A percentile compares a stretch with the other conserved stretches of the same genome.
These are phyloP conservation scores for Colletotrichum cuscutae DNA, from an alignment of 2,329 filamentous ascomycete genomes.

Conservation along the genomic window DNA sequence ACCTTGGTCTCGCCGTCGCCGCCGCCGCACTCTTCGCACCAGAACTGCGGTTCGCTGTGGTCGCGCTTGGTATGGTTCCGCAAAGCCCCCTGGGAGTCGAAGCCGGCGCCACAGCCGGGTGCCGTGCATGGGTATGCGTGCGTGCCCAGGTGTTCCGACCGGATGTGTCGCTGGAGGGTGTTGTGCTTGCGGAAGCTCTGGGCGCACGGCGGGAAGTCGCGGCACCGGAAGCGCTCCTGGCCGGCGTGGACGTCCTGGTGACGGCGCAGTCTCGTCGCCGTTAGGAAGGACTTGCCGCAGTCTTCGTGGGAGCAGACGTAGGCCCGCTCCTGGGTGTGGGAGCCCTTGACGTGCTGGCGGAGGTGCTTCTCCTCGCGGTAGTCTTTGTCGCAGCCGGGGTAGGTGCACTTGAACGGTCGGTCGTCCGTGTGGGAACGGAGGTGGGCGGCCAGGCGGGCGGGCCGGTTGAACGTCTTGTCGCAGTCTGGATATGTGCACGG, in stretches of 20 bases:
- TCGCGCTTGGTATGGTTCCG: constrained; percentile 76
- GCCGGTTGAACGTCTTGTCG: constrained; percentile 86
- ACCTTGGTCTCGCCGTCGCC: constrained; percentile 54
- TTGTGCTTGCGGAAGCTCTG: constrained; percentile 89
- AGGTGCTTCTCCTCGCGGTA: constrained; percentile 91
- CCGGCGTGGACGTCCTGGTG: constrained; percentile 84
- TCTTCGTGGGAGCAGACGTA: constrained; percentile 76
- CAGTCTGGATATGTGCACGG: constrained; percentile 80
- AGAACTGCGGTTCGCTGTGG: constrained; percentile 78
- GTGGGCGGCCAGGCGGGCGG: constrained; percentile 82
- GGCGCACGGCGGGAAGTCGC: constrained; percentile 74
- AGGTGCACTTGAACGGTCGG: constrained; percentile 79
- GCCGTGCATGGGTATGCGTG: constrained; percentile 78
- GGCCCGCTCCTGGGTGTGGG: constrained; percentile 77
- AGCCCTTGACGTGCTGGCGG: constrained; percentile 84
- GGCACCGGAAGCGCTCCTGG: constrained; percentile 79
- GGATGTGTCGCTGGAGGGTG: constrained; percentile 85
- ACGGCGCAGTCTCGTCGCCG: constrained; percentile 78
- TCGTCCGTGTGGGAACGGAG: constrained; percentile 87
- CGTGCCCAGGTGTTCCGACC: constrained; percentile 77
- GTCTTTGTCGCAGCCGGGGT: constrained; percentile 79
- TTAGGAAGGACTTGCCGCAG: constrained; percentile 85
- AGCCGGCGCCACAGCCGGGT: constrained; percentile 71
- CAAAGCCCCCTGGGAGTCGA: constrained; percentile 78
- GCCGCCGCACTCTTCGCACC: constrained; percentile 78